Evolutionary conservation across 1,284 basidiomycete species (phyloP).

Genomic region (Pholiota adiposa): DNA sequence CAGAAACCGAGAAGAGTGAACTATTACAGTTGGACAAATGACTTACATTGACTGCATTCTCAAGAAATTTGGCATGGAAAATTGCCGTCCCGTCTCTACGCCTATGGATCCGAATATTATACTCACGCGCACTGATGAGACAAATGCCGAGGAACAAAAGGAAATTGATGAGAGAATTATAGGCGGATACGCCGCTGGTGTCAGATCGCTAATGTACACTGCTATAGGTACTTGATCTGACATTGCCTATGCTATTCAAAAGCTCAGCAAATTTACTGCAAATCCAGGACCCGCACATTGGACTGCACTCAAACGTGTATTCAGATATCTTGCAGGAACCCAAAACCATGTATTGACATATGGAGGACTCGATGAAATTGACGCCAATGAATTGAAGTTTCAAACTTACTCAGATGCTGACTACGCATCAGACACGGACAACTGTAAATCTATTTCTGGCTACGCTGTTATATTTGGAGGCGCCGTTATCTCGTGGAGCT

Average conservation of each 20-base stretch:
- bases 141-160: constrained; percentile 4
- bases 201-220: constrained; percentile 40
- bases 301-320: constrained; percentile 35
- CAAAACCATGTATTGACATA: too few species aligned
- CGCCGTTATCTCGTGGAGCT: constrained; percentile 39
- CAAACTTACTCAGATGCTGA: too few species aligned
- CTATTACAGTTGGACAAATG: constrained; percentile 35
- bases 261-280: constrained; percentile 32
- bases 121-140: constrained; percentile 11
- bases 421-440: constrained; percentile 29
- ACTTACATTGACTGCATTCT: constrained; percentile 41
- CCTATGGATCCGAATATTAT: constrained; percentile 33
- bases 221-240: constrained; percentile 39
- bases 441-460: constrained; percentile 35
- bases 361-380: too few species aligned
- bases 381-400: too few species aligned
- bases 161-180: constrained; percentile 5
- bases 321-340: constrained; percentile 33
- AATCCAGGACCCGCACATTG: constrained; percentile 37
- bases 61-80: constrained; percentile 30
- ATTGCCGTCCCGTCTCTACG: constrained; percentile 34
- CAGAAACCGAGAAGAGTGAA: constrained; percentile 26
- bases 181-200: constrained; percentile 31
- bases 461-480: constrained; percentile 33
- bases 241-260: constrained; percentile 37